Conservation (phyloP, 2,329 filamentous ascomycete species). For the Colletotrichum trifolii region DNA sequence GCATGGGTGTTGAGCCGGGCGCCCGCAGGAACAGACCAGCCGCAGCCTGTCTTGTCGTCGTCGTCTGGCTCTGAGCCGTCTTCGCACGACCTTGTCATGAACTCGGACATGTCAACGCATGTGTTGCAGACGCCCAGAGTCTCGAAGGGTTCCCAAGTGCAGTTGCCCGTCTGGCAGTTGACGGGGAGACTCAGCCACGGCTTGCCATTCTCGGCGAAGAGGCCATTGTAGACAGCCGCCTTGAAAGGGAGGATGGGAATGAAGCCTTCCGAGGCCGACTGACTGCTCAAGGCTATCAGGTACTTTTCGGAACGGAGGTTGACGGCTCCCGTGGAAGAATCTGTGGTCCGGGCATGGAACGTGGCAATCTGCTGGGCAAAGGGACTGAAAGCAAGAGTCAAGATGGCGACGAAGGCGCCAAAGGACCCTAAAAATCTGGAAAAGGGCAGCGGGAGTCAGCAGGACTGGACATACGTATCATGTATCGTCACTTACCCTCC, state of each 20-base stretch:
- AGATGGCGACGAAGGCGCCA: slow-evolving; percentile 43
- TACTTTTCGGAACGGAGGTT: slow-evolving; percentile 44
- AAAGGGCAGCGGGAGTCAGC: neutral
- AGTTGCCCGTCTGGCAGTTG: slow-evolving; percentile 38
- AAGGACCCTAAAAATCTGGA: slow-evolving; percentile 43
- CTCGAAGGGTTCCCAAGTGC: slow-evolving; percentile 39
- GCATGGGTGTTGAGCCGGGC: slow-evolving; percentile 39
- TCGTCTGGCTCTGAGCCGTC: slow-evolving; percentile 7
- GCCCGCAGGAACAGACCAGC: slow-evolving; percentile 45
- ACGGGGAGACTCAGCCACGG: slow-evolving; percentile 35
- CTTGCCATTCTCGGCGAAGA: slow-evolving; percentile 47
- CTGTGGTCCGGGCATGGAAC: slow-evolving; percentile 40
- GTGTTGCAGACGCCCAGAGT: slow-evolving; percentile 39
- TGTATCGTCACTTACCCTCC: slow-evolving; percentile 42
- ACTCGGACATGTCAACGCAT: slow-evolving; percentile 41
- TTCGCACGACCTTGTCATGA: slow-evolving; percentile 42
- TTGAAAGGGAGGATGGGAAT: slow-evolving; percentile 48
- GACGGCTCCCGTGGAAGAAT: slow-evolving; percentile 39
- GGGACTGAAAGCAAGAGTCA: slow-evolving; percentile 44
- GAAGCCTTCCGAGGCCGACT: slow-evolving; percentile 40
- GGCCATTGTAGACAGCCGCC: slow-evolving; percentile 47
- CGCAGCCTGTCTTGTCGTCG: slow-evolving; percentile 39
- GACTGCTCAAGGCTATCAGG: slow-evolving; percentile 41
- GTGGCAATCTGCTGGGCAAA: slow-evolving; percentile 47
- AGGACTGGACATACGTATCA: neutral